Evolutionary conservation across 1,284 basidiomycete species (phyloP).

Genomic region (Tausonia pullulans): DNA sequence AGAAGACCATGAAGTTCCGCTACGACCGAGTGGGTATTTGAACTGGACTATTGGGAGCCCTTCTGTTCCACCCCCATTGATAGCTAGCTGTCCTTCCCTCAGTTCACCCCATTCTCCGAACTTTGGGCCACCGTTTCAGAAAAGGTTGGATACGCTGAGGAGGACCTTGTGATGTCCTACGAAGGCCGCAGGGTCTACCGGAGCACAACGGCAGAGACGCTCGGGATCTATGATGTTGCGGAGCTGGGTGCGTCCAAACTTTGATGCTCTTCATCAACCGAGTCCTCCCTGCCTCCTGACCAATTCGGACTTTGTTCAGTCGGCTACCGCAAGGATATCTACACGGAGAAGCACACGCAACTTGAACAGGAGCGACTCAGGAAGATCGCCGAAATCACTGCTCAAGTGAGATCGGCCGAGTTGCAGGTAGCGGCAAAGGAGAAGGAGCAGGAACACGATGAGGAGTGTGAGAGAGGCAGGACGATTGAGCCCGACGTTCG

Average conservation of each 20-base stretch:
- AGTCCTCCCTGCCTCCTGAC: not conserved
- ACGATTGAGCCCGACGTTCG: not conserved
- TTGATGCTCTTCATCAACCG: not conserved
- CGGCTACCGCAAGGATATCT: conserved; percentile 11
- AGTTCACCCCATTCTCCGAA: not conserved
- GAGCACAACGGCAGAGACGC: not conserved
- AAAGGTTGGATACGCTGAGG: not conserved
- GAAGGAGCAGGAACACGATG: not conserved
- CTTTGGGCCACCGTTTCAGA: not conserved
- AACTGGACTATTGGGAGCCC: not conserved
- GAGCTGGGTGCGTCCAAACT: not conserved
- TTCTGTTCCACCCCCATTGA: not conserved
- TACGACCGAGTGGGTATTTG: not conserved
- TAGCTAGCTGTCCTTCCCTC: not conserved
- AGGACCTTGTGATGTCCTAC: not conserved
- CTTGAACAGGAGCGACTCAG: not conserved
- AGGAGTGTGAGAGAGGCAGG: not conserved
- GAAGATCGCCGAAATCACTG: not conserved
- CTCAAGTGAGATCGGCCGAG: not conserved
- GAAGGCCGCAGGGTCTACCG: conserved; percentile 1
- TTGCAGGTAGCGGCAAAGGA: not conserved
- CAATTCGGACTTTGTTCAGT: not conserved
- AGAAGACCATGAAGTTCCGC: not conserved
- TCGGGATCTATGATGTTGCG: not conserved
- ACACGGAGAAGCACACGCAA: not conserved